phyloP scores from a whole-genome alignment of 805 yeast species.

The Kregervanrija delftensis region DNA sequence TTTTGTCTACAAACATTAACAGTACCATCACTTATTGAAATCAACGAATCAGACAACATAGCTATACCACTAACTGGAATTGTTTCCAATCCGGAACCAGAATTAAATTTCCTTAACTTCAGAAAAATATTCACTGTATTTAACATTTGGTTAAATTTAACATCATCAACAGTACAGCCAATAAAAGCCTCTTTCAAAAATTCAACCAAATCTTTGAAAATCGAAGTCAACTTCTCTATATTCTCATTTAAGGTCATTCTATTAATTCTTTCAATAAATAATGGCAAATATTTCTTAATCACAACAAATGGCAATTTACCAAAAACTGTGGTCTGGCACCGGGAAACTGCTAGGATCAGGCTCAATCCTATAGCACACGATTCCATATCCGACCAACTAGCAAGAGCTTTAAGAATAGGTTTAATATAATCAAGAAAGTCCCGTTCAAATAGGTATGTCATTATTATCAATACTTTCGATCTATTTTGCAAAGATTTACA shows the following conservation, averaged over 20 bases:
- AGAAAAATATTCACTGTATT: constrained; percentile 7
- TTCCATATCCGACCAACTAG: constrained; percentile 2
- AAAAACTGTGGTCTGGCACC: constrained; percentile 10
- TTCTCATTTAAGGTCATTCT: not conserved
- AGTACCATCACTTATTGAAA: too few relatives aligned
- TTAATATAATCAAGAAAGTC: constrained; percentile 20
- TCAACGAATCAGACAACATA: too few relatives aligned
- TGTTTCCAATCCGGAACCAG: constrained; percentile 4
- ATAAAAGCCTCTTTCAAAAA: constrained; percentile 4
- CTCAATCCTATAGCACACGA: constrained; percentile 10
- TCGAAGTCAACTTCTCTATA: constrained; percentile 6
- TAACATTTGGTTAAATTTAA: constrained; percentile 1
- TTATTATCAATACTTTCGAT: constrained; percentile 22
- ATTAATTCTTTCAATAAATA: constrained; percentile 14
- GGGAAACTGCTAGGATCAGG: constrained; percentile 7
- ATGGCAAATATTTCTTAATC: constrained; percentile 11
- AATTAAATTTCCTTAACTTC: constrained; percentile 9
- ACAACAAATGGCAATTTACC: constrained; percentile 14
- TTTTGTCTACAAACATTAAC: not conserved
- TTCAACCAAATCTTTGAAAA: constrained; percentile 10
- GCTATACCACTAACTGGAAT: not conserved
- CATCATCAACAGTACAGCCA: not conserved
- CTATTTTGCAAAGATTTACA: constrained; percentile 19
- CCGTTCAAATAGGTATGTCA: constrained; percentile 23
- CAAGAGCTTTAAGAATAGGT: constrained; percentile 13